Evolutionary conservation across 1,139 yeast species (phyloP), one percentile per base, ranked within the genome.

Genomic region (Yamadazyma membranifaciens): DNA sequence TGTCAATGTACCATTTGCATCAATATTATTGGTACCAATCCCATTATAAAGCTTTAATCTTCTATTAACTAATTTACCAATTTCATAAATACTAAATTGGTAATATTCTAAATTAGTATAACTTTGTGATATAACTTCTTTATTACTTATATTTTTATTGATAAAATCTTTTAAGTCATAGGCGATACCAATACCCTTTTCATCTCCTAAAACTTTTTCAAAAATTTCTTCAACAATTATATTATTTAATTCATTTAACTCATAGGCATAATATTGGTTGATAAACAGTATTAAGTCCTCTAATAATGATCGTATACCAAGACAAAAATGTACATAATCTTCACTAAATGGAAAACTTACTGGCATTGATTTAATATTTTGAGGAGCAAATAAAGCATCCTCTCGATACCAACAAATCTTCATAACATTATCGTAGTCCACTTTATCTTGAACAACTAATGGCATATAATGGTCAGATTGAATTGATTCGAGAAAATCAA

Each of bases 401-500:
- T 75, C 71, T 44, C 77, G 75, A 57, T 83, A 85, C 88, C 96
- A 89, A 46, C 89, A 76, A 13, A 81, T 70, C 41, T 69, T 68
- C 54, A 81, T 70, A 38, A 84, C 80, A 54, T 75, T 80, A 15
- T 80, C 81, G 58, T 81, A 87, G 39, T 83, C 77, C 13, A 70
- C 67, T 38, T 67, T 60, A 40, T 80, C 80, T 45, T 80, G 76
- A 27, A 89, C 81, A 0, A 77, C 76, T 65, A 89, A 75, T 9
- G 97, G 96, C 87, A 87, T 87, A 53, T 88, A 87, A 55, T 87
- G 95, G 58, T 91, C 97, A 17, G 84, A 83, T 47, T 80, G 79
- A 34, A 89, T 78, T 7, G 83, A 68, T 12, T 73, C 73, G 34
- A 72, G 63, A 60, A 88, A 91, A 40, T 82, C 83, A 22, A 61